A percentile compares a stretch with the other conserved stretches of the same genome.
phyloP scores from a whole-genome alignment of 1,284 basidiomycete genomes.

The Fomes fomentarius region DNA sequence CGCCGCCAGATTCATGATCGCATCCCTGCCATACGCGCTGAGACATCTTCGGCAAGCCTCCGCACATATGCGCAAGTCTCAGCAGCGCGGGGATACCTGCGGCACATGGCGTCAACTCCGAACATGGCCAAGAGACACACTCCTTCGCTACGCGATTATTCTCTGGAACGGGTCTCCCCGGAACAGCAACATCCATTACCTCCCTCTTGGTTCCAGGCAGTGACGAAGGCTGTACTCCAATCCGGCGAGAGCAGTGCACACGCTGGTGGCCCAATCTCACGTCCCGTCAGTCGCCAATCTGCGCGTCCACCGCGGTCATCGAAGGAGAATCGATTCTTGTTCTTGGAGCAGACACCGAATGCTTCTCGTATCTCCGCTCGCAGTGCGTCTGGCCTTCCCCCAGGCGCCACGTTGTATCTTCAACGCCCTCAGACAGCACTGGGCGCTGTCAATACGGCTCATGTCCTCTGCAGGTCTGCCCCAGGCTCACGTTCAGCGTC shows the following conservation, averaged over 20 bases:
- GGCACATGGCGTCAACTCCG: slow-evolving; percentile 69
- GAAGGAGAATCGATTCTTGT: slow-evolving; percentile 21
- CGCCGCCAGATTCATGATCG: slow-evolving; percentile 22
- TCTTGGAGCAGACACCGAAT: slow-evolving; percentile 23
- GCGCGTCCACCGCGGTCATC: slow-evolving; percentile 14
- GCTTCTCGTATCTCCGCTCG: slow-evolving; percentile 11
- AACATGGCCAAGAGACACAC: slow-evolving; percentile 42
- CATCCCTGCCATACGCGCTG: slow-evolving; percentile 27
- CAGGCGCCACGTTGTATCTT: slow-evolving; percentile 29
- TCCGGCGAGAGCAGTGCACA: slow-evolving; percentile 42
- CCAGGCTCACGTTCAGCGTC: slow-evolving; percentile 48
- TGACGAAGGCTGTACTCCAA: slow-evolving; percentile 61
- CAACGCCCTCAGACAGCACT: slow-evolving; percentile 30
- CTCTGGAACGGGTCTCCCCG: slow-evolving; percentile 19
- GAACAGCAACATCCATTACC: slow-evolving; percentile 43
- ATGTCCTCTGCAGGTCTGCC: slow-evolving; percentile 66
- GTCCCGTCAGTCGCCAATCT: slow-evolving; percentile 23
- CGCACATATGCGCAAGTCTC: slow-evolving; percentile 40
- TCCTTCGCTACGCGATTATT: slow-evolving; percentile 15
- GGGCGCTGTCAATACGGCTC: slow-evolving; percentile 52
- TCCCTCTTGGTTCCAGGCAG: slow-evolving; percentile 62
- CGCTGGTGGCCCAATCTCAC: slow-evolving; percentile 43
- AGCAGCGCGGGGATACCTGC: slow-evolving; percentile 62
- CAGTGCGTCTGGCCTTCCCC: slow-evolving; percentile 24
- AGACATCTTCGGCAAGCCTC: slow-evolving; percentile 33